Conservation (phyloP, 441 rosid genomes). For the Raphanus hybrid region DNA sequence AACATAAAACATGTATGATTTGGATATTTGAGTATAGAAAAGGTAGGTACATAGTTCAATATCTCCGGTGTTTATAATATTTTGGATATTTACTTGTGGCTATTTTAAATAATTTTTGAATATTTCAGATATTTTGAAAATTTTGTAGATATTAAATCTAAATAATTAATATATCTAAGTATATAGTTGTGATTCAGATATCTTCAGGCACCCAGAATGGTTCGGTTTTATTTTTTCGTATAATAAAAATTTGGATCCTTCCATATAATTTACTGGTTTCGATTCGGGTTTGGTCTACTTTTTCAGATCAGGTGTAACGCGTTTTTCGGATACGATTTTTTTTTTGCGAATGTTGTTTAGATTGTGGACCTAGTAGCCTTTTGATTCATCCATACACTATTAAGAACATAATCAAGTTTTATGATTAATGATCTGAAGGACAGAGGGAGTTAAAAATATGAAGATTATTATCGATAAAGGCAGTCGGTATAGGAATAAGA, state of each 20-base stretch:
- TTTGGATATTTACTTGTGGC: not conserved
- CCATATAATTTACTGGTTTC: not conserved
- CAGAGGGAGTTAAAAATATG: conserved; percentile 43
- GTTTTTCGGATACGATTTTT: not conserved
- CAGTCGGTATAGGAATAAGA: conserved; percentile 20
- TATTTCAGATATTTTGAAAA: not conserved
- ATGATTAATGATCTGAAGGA: conserved; percentile 68
- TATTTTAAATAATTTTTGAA: too few relatives aligned
- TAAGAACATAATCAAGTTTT: conserved; percentile 42
- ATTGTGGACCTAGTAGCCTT: conserved; percentile 5
- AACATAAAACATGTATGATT: not conserved
- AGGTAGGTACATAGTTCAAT: not conserved
- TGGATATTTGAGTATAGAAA: not conserved
- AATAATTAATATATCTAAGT: too few relatives aligned
- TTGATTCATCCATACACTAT: conserved; percentile 1
- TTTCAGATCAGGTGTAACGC: too few relatives aligned
- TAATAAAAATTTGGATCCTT: not conserved
- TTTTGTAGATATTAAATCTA: too few relatives aligned
- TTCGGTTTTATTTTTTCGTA: not conserved
- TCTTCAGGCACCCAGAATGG: not conserved
- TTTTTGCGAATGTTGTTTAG: not conserved
- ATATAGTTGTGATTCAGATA: not conserved
- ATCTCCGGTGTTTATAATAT: not conserved
- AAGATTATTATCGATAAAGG: conserved; percentile 15
- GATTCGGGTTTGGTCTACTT: not conserved